Base-by-base conservation (phyloP, 345 rosid genomes). In the Xanthoceras sorbifolium region DNA sequence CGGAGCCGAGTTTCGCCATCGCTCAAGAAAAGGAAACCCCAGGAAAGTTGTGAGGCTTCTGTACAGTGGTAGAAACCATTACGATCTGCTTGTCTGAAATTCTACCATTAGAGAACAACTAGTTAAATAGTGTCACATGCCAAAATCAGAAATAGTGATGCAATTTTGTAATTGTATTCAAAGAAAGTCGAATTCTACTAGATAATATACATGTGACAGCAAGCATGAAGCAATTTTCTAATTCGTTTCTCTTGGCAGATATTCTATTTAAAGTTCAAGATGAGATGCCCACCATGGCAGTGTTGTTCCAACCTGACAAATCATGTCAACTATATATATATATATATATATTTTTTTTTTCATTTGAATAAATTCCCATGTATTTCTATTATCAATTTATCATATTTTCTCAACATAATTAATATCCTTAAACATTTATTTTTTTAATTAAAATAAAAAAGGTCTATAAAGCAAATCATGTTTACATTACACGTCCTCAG, bases 1-100 rank as follows among this genome's bases (percentile, higher is more conserved):
- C 67, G 98, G 98, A 84, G 74, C 76, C 0, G 94, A 94, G 85
- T 91, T 88, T 77, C 66, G 73, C 66, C 86, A 86, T 85, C 87
- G 89, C 66, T 84, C 80, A 67, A 81, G 80, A 64, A 86, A 80
- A 64, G 86, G 83, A 61, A 88, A 89, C 68, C 84, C 84, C 22
- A 89, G 82, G 80, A 87, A 88, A 82, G 93, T 78, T 54, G 93
- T 93, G 82, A 93, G 89, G 90, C 92, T 94, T 74, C 90, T 93
- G 59, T 94, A 91, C 82, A 91, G 90, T 57, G 97, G 97, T 54
- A 87, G 85, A 79, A 93, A 90, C 84, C 97, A 91, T 79, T 94
- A 93, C 75, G 98, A 94, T 79, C 80, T 94, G 72, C 94, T 91
- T 22, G 85, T 89, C 62, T 89, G 77, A 84, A 73, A 61, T 26